A percentile compares a stretch with the other conserved stretches of the same genome.
phyloP scores from a whole-genome alignment of 2,329 filamentous ascomycete species.

The Chalaropsis thielavioides region DNA sequence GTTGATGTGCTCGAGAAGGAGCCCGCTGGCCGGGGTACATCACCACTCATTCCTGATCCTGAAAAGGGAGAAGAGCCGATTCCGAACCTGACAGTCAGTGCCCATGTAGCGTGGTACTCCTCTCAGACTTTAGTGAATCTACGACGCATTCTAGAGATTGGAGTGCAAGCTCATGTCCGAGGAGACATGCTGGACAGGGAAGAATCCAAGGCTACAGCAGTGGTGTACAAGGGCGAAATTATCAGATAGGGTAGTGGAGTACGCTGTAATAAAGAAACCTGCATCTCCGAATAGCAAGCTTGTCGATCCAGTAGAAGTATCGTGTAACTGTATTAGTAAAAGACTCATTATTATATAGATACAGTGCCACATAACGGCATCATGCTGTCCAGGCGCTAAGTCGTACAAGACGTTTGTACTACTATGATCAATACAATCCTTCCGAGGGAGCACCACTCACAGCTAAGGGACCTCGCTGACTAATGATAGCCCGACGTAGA shows the following conservation, averaged over 20 bases:
- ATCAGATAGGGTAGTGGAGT: background rate
- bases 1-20: slow-evolving; percentile 26
- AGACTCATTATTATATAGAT: too few relatives aligned
- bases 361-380: too few relatives aligned
- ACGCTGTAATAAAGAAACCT: too few relatives aligned
- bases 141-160: slow-evolving; percentile 8
- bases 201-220: background rate
- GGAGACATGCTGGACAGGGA: slow-evolving; percentile 5
- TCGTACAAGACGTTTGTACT: too few relatives aligned
- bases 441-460: background rate
- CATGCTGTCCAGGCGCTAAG: too few relatives aligned
- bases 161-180: background rate
- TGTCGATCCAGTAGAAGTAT: too few relatives aligned
- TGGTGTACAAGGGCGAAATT: slow-evolving; percentile 11
- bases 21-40: slow-evolving; percentile 18
- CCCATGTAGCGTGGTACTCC: slow-evolving; percentile 14
- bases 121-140: slow-evolving; percentile 5
- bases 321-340: too few relatives aligned
- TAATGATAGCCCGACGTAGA: background rate
- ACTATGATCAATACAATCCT: background rate
- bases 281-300: too few relatives aligned
- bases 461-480: background rate
- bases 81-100: slow-evolving; percentile 11
- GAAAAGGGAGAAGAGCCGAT: slow-evolving; percentile 4
- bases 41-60: slow-evolving; percentile 13